Base-by-base conservation (phyloP, 2,329 filamentous ascomycete genomes). In the Trichoderma sp. region DNA sequence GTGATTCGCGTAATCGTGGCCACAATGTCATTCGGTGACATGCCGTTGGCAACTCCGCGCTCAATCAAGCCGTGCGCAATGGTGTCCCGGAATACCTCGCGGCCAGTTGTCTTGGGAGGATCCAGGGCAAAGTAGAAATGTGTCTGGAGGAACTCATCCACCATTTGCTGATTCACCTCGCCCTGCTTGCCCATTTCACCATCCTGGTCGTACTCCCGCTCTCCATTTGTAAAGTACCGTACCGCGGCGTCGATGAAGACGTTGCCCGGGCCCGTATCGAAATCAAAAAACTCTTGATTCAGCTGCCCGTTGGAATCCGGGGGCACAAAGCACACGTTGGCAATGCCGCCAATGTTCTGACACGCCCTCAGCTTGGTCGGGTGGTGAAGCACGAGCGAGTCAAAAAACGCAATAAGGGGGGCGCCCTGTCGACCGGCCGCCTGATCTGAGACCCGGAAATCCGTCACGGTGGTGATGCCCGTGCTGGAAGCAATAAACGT, bases 341-440 rank as follows among this genome's bases (percentile, higher is more conserved):
- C 85, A 52, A 89, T 87, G 37, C 87, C 86, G 61, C 86, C 86
- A 66, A 89, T 88, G 73, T 89, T 88, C 73, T 89, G 85, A 75
- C 86, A 88, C 2, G 84, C 85, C 30, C 87, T 83, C 8, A 87
- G 78, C 75, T 86, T 87, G 4, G 77, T 84, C 0, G 86, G 83
- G 71, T 87, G 83, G 66, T 83, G 82, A 4, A 87, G 77, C 1
- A 86, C 70, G 4, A 85, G 74, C 0, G 81, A 79, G 67, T 87
- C 83, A 72, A 87, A 84, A 70, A 86, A 85, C 6, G 80, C 82
- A 69, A 83, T 81, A n/a, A 86, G 77, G 0, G 85, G 83, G 11
- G 83, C 81, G 5, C 82, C 83, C 70, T 85, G 83, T 43, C 82
- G 78, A 5, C 82, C 81, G 14, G 80, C 81, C 5, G 83, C 82